Evolutionary conservation across 2,329 filamentous ascomycete genomes (phyloP).

Genomic region (Cladophialophora exuberans): DNA sequence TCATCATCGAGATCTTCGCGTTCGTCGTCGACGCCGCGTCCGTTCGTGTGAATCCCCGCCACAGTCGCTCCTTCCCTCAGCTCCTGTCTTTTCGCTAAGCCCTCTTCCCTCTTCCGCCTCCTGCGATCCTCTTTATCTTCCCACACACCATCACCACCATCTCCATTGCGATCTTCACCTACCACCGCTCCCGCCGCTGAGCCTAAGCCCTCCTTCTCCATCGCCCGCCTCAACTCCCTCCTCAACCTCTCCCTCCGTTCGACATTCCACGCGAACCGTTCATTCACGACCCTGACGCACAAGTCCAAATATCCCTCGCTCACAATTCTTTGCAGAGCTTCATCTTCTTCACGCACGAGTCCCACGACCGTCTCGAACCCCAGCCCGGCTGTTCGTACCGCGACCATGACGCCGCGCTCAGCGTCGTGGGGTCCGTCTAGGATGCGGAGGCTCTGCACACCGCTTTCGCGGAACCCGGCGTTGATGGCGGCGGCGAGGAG

Average conservation of each 20-base stretch:
- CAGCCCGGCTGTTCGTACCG: conserved; percentile 80
- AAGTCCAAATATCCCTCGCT: conserved; percentile 67
- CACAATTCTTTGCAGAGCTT: conserved; percentile 55
- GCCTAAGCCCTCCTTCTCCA: conserved; percentile 22
- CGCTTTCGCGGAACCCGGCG: conserved; percentile 88
- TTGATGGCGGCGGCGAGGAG: conserved; percentile 75
- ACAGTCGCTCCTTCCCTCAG: conserved; percentile 14
- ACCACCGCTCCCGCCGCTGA: conserved; percentile 3
- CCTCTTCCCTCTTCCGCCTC: conserved; percentile 47
- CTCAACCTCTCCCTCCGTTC: conserved; percentile 44
- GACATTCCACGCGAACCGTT: conserved; percentile 50
- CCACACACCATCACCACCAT: background rate
- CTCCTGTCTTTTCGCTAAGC: conserved; percentile 42
- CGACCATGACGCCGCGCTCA: conserved; percentile 60
- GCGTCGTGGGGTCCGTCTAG: conserved; percentile 36
- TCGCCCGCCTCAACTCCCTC: conserved; percentile 27
- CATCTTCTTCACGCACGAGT: conserved; percentile 41
- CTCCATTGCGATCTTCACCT: background rate
- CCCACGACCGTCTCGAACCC: conserved; percentile 82
- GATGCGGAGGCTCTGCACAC: conserved; percentile 67
- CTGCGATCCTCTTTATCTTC: conserved; percentile 39
- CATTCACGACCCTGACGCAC: conserved; percentile 71
- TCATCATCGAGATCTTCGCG: conserved; percentile 24
- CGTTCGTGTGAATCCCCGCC: conserved; percentile 12
- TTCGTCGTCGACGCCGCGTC: conserved; percentile 16